A percentile compares a stretch with the other conserved stretches of the same genome.
These are phyloP conservation scores for Phytophthora lateralis DNA, from an alignment of 352 stramenopile genomes.

Conservation along the genomic window DNA sequence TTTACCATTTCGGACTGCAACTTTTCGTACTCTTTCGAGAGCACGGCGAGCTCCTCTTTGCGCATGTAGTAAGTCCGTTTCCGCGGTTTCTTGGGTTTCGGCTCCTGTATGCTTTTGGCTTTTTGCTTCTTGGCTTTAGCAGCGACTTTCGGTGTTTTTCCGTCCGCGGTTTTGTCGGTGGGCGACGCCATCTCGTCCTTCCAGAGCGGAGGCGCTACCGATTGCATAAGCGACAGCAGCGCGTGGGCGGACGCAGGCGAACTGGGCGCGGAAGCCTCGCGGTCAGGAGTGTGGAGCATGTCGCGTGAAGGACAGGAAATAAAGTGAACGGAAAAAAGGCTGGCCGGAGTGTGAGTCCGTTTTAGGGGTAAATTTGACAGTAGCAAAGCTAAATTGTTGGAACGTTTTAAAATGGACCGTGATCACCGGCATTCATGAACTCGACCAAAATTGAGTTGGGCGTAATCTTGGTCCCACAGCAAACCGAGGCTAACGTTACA, in stretches of 20 bases:
- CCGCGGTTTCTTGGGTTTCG: slow-evolving; percentile 31
- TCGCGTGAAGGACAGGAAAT: neutral
- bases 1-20: slow-evolving; percentile 31
- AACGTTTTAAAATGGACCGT: neutral
- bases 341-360: neutral
- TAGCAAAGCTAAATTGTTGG: neutral
- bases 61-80: slow-evolving; percentile 60
- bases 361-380: neutral
- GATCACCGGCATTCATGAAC: too few relatives aligned
- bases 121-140: slow-evolving; percentile 7
- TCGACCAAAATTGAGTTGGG: too few relatives aligned
- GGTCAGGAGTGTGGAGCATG: slow-evolving; percentile 13
- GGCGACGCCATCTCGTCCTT: slow-evolving; percentile 12
- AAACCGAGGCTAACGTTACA: too few relatives aligned
- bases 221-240: slow-evolving; percentile 36
- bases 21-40: slow-evolving; percentile 28
- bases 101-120: slow-evolving; percentile 2
- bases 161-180: slow-evolving; percentile 6
- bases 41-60: slow-evolving; percentile 43
- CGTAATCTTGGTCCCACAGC: too few relatives aligned
- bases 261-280: slow-evolving; percentile 25
- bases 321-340: neutral
- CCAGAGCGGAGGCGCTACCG: slow-evolving; percentile 27
- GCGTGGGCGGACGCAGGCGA: slow-evolving; percentile 29
- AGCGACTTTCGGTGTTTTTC: slow-evolving; percentile 4